A percentile compares a stretch with the other conserved stretches of the same genome.
phyloP scores from a whole-genome alignment of 164 flowering plant species.

The Cinnamomum chago region DNA sequence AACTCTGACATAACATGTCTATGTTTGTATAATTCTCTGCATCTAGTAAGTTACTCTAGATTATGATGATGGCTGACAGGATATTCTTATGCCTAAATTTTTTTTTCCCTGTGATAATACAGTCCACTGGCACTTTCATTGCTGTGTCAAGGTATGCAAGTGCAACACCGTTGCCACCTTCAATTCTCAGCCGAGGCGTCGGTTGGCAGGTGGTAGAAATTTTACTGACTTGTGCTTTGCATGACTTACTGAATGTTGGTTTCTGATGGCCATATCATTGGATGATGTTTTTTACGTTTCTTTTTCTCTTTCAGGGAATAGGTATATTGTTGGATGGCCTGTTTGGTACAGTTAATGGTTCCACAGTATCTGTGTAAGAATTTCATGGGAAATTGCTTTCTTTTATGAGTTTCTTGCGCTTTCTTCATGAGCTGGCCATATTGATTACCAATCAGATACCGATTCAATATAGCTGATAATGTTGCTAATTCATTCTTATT shows the following conservation, averaged over 20 bases:
- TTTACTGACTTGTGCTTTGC: not conserved
- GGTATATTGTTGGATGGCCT: constrained; percentile 78
- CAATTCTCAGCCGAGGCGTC: constrained; percentile 84
- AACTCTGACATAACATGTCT: too few species aligned
- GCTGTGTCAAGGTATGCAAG: constrained; percentile 87
- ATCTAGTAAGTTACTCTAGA: too few species aligned
- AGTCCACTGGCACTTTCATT: constrained; percentile 78
- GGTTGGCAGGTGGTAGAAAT: constrained; percentile 83
- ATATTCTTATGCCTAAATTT: not conserved
- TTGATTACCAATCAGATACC: not conserved
- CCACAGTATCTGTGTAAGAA: constrained; percentile 83
- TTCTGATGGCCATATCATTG: not conserved
- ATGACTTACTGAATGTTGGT: not conserved
- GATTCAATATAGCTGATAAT: not conserved
- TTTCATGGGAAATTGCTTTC: not conserved
- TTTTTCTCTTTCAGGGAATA: constrained; percentile 46
- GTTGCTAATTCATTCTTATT: constrained; percentile 5
- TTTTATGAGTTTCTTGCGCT: not conserved
- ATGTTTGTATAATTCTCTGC: too few species aligned
- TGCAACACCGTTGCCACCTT: constrained; percentile 88
- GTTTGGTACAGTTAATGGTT: constrained; percentile 82
- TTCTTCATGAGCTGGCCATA: not conserved
- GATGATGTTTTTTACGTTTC: not conserved
- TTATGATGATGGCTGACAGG: too few species aligned
- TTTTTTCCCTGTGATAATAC: constrained; percentile 17